phyloP scores from a whole-genome alignment of 164 flowering plant genomes.

The Buxus sempervirens region DNA sequence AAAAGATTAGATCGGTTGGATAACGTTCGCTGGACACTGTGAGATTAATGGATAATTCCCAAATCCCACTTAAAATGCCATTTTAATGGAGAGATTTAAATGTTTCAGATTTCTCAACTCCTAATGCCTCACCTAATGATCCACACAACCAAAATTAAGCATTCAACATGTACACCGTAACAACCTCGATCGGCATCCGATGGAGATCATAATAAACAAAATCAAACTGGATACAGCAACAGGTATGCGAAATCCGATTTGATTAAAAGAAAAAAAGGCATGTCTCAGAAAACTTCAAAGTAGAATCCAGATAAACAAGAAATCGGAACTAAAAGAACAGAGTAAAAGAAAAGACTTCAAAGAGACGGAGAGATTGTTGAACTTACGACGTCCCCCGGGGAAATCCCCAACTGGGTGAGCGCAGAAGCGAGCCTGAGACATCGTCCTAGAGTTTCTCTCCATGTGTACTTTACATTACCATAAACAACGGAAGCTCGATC shows the following conservation, averaged over 20 bases:
- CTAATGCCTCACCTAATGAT: not conserved
- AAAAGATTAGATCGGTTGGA: too few relatives aligned
- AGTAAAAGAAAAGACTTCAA: not conserved
- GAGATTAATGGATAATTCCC: not conserved
- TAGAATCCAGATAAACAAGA: not conserved
- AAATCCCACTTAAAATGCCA: not conserved
- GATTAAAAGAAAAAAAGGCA: too few relatives aligned
- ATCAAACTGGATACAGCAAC: too few relatives aligned
- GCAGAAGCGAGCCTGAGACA: conserved; percentile 51
- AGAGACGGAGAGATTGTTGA: not conserved
- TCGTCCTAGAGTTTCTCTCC: conserved; percentile 41
- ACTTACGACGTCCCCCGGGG: conserved; percentile 47
- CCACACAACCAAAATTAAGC: too few relatives aligned
- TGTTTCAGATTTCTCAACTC: not conserved
- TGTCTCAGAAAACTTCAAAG: too few relatives aligned
- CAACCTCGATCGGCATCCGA: too few relatives aligned
- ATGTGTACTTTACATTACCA: conserved; percentile 40
- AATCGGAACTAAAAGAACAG: not conserved
- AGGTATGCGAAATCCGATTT: too few relatives aligned
- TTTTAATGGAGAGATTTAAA: not conserved
- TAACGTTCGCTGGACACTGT: not conserved
- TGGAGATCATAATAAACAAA: too few relatives aligned
- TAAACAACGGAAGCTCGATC: conserved; percentile 41
- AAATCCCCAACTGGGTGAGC: conserved; percentile 38
- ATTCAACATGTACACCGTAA: too few relatives aligned